phyloP scores from a whole-genome alignment of 352 stramenopile genomes.

The Lagenidium giganteum region DNA sequence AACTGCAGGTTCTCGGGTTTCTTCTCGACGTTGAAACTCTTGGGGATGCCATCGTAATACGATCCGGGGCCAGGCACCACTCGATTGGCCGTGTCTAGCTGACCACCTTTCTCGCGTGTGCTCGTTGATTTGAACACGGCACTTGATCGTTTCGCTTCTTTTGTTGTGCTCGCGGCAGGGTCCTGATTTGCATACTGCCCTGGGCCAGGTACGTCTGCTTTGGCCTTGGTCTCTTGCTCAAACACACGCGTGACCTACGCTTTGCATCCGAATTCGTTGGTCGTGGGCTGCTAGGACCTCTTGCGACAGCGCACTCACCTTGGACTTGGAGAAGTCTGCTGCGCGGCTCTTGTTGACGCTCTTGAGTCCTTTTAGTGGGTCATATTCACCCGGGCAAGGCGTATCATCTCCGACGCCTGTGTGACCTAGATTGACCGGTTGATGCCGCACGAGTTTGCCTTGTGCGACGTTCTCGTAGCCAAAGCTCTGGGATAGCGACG shows the following conservation, averaged over 20 bases:
- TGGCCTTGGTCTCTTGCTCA: conserved; percentile 52
- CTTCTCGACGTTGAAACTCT: conserved; percentile 29
- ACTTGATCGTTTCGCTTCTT: conserved; percentile 42
- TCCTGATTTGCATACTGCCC: conserved; percentile 46
- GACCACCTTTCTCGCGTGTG: conserved; percentile 37
- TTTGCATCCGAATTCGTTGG: background rate
- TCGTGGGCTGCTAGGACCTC: too few relatives aligned
- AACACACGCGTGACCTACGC: conserved; percentile 40
- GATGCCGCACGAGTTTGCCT: conserved; percentile 65
- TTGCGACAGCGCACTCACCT: too few relatives aligned
- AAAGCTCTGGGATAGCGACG: conserved; percentile 66
- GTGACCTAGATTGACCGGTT: conserved; percentile 49
- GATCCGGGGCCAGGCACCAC: conserved; percentile 56
- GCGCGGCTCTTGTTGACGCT: conserved; percentile 54
- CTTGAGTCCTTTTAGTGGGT: conserved; percentile 59
- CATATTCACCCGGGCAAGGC: conserved; percentile 65
- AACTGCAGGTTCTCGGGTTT: conserved; percentile 78
- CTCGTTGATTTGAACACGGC: conserved; percentile 71
- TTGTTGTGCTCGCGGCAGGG: conserved; percentile 18
- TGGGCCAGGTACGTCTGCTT: conserved; percentile 48
- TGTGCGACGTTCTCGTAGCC: conserved; percentile 71
- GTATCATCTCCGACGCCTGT: conserved; percentile 53
- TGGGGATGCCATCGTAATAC: conserved; percentile 39
- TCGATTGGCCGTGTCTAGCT: conserved; percentile 21
- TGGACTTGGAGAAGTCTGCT: conserved; percentile 74